Evolutionary conservation across 192 early-diverging fungal species (phyloP).

Genomic region (Rhizoclosmatium sp.): DNA sequence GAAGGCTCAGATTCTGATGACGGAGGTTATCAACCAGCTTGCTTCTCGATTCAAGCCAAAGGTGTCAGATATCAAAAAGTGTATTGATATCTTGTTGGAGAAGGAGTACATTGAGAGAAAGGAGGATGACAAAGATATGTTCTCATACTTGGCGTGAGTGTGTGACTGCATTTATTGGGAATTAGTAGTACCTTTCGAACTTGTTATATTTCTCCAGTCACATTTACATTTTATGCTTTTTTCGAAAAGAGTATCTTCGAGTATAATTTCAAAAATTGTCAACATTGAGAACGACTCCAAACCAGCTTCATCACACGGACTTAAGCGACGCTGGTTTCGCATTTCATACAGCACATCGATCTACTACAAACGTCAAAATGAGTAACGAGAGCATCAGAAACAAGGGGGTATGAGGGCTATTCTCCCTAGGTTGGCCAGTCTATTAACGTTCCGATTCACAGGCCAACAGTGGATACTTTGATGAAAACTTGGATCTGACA

Average conservation of each 20-base stretch:
- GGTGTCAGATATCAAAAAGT: constrained; percentile 93
- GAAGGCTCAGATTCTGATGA: constrained; percentile 83
- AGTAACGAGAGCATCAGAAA: constrained; percentile 24
- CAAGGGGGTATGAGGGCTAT: not conserved
- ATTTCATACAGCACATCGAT: constrained; percentile 6
- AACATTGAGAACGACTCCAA: not conserved
- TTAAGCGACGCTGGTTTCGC: not conserved
- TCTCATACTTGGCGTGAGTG: constrained; percentile 59
- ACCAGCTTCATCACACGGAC: not conserved
- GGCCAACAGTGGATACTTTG: constrained; percentile 52
- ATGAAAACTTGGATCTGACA: constrained; percentile 53
- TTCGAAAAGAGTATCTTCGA: not conserved
- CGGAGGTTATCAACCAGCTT: constrained; percentile 89
- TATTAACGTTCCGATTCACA: not conserved
- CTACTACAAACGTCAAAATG: constrained; percentile 4
- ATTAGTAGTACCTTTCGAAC: not conserved
- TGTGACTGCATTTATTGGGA: not conserved
- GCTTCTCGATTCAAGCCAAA: constrained; percentile 88
- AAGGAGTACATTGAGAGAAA: constrained; percentile 92
- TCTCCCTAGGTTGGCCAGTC: not conserved
- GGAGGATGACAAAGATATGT: constrained; percentile 82
- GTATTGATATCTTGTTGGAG: constrained; percentile 92
- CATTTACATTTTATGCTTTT: not conserved
- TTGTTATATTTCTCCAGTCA: not conserved
- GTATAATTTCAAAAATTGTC: not conserved